Conservation (phyloP, 2,329 filamentous ascomycete species). For the Colletotrichum eleusines region DNA sequence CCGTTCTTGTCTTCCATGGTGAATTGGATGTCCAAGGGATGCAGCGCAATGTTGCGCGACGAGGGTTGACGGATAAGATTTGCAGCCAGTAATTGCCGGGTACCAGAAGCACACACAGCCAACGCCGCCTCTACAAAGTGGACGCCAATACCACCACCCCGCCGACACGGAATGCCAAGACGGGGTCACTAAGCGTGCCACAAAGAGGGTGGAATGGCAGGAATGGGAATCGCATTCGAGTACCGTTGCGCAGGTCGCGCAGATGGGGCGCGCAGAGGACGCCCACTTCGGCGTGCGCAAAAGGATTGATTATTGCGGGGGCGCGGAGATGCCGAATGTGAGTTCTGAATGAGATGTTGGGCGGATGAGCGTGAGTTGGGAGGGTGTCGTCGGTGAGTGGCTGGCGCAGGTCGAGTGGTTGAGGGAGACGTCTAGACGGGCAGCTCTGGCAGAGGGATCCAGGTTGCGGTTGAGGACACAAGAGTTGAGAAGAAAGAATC, state of each 20-base stretch:
- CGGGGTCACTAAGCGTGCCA: conserved; percentile 15
- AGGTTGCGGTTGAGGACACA: background rate
- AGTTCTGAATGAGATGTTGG: conserved; percentile 1
- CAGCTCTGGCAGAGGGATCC: background rate
- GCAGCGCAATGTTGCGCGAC: conserved; percentile 1
- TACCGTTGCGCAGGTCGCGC: background rate
- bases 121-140: conserved; percentile 22
- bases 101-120: conserved; percentile 22
- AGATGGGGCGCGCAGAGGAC: conserved; percentile 1
- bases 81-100: background rate
- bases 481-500: background rate
- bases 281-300: background rate
- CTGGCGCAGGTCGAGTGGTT: background rate
- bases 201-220: conserved; percentile 6
- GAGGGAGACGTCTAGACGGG: background rate
- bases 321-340: background rate
- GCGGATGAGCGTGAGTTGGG: conserved; percentile 6
- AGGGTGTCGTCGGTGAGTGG: conserved; percentile 26
- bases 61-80: conserved; percentile 11
- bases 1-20: conserved; percentile 36
- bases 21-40: conserved; percentile 1
- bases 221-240: conserved; percentile 15
- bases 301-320: conserved; percentile 15
- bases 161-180: conserved; percentile 1
- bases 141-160: conserved; percentile 5